These are phyloP conservation scores for Periconia sp. DNA, from an alignment of 2,329 filamentous ascomycete genomes.

Conservation along the genomic window DNA sequence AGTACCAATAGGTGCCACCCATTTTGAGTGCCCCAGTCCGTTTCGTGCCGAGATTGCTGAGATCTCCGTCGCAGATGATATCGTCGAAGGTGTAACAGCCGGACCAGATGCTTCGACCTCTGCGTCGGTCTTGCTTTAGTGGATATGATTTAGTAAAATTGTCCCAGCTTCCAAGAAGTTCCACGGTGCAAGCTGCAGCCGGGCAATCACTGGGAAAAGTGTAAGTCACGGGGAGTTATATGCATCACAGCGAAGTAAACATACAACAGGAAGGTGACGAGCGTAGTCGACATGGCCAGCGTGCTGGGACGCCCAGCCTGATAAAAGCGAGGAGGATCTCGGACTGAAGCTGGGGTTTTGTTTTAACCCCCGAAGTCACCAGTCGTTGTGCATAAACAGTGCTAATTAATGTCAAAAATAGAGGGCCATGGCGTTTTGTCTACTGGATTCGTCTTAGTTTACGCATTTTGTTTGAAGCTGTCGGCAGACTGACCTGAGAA, in stretches of 20 bases:
- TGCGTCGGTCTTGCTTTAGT: constrained; percentile 80
- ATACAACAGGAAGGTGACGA: constrained; percentile 66
- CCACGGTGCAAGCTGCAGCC: constrained; percentile 68
- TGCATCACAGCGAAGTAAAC: too few relatives aligned
- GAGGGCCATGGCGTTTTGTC: constrained; percentile 28
- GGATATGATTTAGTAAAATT: constrained; percentile 81
- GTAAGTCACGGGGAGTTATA: constrained; percentile 25
- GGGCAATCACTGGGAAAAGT: constrained; percentile 40
- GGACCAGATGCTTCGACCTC: constrained; percentile 79
- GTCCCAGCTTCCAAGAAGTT: constrained; percentile 92
- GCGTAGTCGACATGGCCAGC: constrained; percentile 58
- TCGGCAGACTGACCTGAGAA: constrained; percentile 22
- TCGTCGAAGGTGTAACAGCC: constrained; percentile 87
- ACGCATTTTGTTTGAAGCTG: constrained; percentile 28
- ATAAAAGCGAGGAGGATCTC: constrained; percentile 32
- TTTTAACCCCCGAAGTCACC: constrained; percentile 26
- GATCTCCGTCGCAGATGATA: constrained; percentile 80
- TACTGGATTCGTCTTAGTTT: constrained; percentile 30
- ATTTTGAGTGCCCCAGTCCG: constrained; percentile 85
- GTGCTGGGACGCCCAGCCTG: constrained; percentile 32
- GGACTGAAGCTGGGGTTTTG: constrained; percentile 32
- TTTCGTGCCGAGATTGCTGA: constrained; percentile 57
- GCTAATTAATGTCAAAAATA: constrained; percentile 36
- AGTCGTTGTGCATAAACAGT: constrained; percentile 19
- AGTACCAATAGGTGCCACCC: constrained; percentile 95